Evolutionary conservation across 768 basidiomycete species (phyloP), one percentile per base, ranked within the genome.

Genomic region (Ramaria sp.): DNA sequence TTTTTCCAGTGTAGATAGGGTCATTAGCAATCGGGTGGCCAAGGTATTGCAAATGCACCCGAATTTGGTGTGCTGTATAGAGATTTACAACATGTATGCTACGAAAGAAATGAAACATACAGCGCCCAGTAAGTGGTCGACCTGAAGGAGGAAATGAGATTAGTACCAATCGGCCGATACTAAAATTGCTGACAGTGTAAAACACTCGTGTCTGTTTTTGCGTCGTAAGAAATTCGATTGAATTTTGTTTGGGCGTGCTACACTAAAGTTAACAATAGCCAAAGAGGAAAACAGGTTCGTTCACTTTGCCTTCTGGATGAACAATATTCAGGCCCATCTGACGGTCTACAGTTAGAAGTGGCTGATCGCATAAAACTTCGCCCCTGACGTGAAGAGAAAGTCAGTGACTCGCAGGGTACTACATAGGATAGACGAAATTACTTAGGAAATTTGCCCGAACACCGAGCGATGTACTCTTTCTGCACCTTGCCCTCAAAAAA

Each of bases 311-410:
- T 57, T 94, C 84, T 0, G 94, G 91, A 65, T 96, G 91, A 15
- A 97, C 90, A 52, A 98, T 86, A 59, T 97, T 97, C 47, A 99
- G 70, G 3, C 96, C 96, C 84, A 97, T 93, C 67, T 97, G 94
- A 52, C 93, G 78, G 70, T 99, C 96, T 1, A 97, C 83, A 0
- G 92, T 93, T 57, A 99, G 69, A 7, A 99, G 71, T 1, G 92
- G 90, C 65, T 91, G 76, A 59, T 94, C 90, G 59, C 92, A 92
- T 0, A 77, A 68, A n/a, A 91, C 71, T 65, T 93, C 88, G 53
- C 79, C 85, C 42, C 93, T 94, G 54, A 19, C 5, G 19, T 24
- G 15, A 55, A 17, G 20, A 5, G 37, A 45, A 50, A 24, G n/a
- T 13, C 31, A 52, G 17, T 34, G 34, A 7, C 31, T 0, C 51